Evolutionary conservation across 2,329 filamentous ascomycete genomes (phyloP).

Genomic region (Aplosporella prunicola): DNA sequence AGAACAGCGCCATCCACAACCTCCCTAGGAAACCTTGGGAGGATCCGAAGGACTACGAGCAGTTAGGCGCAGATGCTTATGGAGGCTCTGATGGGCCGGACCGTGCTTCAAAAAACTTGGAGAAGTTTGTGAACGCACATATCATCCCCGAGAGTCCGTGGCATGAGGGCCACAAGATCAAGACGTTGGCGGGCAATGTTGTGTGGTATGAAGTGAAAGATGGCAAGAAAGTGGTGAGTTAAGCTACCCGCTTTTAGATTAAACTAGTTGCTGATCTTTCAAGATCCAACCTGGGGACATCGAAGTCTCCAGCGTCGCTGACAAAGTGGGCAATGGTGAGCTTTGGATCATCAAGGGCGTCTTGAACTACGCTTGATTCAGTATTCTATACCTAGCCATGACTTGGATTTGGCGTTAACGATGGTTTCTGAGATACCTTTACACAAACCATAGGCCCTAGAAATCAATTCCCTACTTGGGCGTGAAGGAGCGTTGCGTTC

Average conservation of each 20-base stretch:
- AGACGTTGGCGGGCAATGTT: conserved; percentile 58
- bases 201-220: conserved; percentile 75
- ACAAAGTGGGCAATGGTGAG: conserved; percentile 77
- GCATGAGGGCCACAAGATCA: conserved; percentile 55
- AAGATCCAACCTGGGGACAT: conserved; percentile 72
- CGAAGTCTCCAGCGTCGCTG: conserved; percentile 64
- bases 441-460: not conserved
- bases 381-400: too few species aligned
- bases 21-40: conserved; percentile 84
- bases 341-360: conserved; percentile 66
- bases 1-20: conserved; percentile 69
- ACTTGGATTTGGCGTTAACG: too few species aligned
- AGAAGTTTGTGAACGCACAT: conserved; percentile 77
- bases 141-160: conserved; percentile 68
- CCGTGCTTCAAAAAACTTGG: conserved; percentile 66
- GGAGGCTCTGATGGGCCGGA: conserved; percentile 65
- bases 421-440: conserved; percentile 1
- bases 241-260: not conserved
- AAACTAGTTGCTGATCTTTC: conserved; percentile 14
- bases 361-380: conserved; percentile 29
- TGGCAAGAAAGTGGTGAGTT: conserved; percentile 55
- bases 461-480: too few species aligned
- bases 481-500: too few species aligned
- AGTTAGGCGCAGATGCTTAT: conserved; percentile 61
- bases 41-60: conserved; percentile 61